Evolutionary conservation across 148 eudicot genomes (phyloP), one percentile per base, ranked within the genome.

Genomic region (Polygonum aviculare): DNA sequence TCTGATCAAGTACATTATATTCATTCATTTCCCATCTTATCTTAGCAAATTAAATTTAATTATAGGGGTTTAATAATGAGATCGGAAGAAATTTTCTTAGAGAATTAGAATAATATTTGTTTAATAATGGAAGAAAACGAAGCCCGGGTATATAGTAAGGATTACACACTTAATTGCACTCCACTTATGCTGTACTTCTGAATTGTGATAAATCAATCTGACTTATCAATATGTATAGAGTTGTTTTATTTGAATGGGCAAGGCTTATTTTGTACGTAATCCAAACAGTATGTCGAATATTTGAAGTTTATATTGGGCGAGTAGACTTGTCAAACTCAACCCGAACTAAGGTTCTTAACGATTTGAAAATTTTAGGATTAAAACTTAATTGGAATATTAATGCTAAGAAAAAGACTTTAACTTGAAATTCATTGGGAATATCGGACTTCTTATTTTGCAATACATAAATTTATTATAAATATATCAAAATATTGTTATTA

Each of bases 161-260:
- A 5, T 67, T 67, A 45, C 72, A 36, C 41, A 67, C 72, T 67
- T 67, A 36, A 67, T 67, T 67, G 72, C 44, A 67, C 72, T 67
- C 72, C 72, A 67, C 72, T 67, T 67, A 35, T 35, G 41, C 70
- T 63, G 18, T 31, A 15, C 41, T 31, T 4, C 7, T 31, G 33
- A 31, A 0, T 55, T 26, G 31, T 26, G 31, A 26, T 26, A 26
- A 35, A 59, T 59, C 3, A 12, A 33, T 63, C 70, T 63, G 70
- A 63, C 70, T 63, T 63, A 19, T 57, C 63, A 35, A 31, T 26
- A 26, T 26, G 15, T n/a, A 12, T 12, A 12, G 1, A 54, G 9
- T 60, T 60, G 14, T 16, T 26, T 26, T 67, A 60, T 38, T 67
- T 67, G 72, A 67, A 67, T 36, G 36, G 72, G 44, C 72, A 36